Evolutionary conservation across 169 alveolate species (phyloP).

Genomic region (Plasmodium gaboni): DNA sequence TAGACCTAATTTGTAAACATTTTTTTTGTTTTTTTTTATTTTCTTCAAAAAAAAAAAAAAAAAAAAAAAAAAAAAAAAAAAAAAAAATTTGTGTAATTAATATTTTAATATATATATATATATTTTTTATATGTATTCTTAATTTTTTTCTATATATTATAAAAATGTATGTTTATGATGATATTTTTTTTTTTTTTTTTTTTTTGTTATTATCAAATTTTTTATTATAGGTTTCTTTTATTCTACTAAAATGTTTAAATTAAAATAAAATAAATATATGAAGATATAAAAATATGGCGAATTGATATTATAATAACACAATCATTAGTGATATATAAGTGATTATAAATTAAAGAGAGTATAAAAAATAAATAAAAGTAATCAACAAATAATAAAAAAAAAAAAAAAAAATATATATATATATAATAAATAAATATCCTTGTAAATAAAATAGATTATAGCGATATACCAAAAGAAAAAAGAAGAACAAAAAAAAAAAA

Average conservation of each 20-base stretch:
- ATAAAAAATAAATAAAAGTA: background rate
- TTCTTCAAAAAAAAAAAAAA: too few relatives aligned
- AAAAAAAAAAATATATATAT: background rate
- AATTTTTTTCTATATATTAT: too few relatives aligned
- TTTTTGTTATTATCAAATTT: background rate
- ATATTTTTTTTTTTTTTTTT: too few relatives aligned
- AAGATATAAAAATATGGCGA: background rate
- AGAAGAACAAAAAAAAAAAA: background rate
- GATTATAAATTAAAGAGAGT: slow-evolving; percentile 3
- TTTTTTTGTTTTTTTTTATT: too few relatives aligned
- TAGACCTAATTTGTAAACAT: too few relatives aligned
- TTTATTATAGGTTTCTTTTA: background rate
- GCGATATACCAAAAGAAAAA: background rate
- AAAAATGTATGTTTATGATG: too few relatives aligned
- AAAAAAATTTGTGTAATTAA: too few relatives aligned
- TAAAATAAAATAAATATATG: too few relatives aligned
- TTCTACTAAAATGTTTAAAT: slow-evolving; percentile 11
- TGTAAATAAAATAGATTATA: background rate
- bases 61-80: too few relatives aligned
- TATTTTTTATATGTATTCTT: too few relatives aligned
- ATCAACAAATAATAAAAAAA: background rate
- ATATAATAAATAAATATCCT: background rate
- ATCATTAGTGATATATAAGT: slow-evolving; percentile 10
- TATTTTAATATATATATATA: too few relatives aligned
- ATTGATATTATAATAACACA: slow-evolving; percentile 12